Conservation (phyloP, 441 rosid genomes). For the Macaranga tanarius region DNA sequence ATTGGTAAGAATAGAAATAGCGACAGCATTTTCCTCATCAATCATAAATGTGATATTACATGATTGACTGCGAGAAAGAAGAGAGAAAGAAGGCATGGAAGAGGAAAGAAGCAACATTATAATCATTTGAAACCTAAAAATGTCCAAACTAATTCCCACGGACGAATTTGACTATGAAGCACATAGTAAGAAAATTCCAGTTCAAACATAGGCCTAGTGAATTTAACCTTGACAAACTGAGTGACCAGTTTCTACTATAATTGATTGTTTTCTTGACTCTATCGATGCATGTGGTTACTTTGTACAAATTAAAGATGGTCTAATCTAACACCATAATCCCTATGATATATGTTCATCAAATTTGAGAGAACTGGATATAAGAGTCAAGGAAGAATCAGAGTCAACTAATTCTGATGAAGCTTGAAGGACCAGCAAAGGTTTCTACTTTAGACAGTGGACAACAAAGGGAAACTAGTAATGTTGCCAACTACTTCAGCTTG, state of each 20-base stretch:
- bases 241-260: not conserved
- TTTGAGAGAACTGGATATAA: not conserved
- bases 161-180: not conserved
- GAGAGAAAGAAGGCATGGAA: too few species aligned
- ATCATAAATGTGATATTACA: too few species aligned
- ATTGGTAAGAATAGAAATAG: not conserved
- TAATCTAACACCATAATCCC: not conserved
- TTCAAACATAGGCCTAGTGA: not conserved
- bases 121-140: too few species aligned
- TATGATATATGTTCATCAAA: not conserved
- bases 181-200: not conserved
- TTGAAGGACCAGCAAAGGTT: not conserved
- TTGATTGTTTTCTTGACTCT: not conserved
- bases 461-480: not conserved
- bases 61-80: too few species aligned
- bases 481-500: not conserved
- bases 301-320: not conserved
- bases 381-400: not conserved
- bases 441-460: not conserved
- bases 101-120: too few species aligned
- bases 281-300: not conserved
- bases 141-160: not conserved
- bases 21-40: conserved; percentile 1
- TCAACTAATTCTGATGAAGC: not conserved
- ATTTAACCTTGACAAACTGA: not conserved